Base-by-base conservation (phyloP, 192 early-diverging fungal species). In the Coemansia sp. region DNA sequence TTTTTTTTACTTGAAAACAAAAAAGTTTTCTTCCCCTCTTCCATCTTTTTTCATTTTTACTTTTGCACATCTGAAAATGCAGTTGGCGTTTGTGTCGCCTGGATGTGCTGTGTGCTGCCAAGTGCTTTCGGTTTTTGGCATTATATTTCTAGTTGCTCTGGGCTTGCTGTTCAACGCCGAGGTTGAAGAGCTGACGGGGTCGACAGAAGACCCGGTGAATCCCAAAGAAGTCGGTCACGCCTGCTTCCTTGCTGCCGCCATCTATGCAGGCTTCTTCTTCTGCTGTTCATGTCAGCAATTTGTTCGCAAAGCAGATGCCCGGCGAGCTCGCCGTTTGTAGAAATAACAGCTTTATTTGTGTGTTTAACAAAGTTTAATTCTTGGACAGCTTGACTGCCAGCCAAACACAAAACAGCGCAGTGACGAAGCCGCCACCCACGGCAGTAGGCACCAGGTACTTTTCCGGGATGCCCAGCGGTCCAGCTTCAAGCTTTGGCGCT, bases 101-200 rank as follows among this genome's bases (percentile, higher is more conserved):
- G 78, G 78, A 48, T 80, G 78, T 62, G 66, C 78, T 44, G 51
- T 64, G 34, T 75, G 67, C 58, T 80, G 78, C 69, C 71, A 74
- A 17, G 54, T 80, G 8, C 64, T 80, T 10, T 75, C 71, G 28
- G 71, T 70, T 8, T 67, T 80, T 48, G 79, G 79, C 16, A 71
- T 80, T 28, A 34, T 80, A 16, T 71, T 80, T 23, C 60, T 80
- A 40, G 41, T 80, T 31, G 60, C 70, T 32, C 52, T 80, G 14
- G 79, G 79, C 2, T 55, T 66, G 39, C 53, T 80, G 65, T 80
- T 80, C 57, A 71, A 54, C 14, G 62, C 66, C 46, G 71, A 75
- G 45, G 79, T 75, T 16, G 53, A 74, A 28, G 71, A 80, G 56
- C 71, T 80, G 36, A 68, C 64, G 15, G 64, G 72, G 40, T 75